Base-by-base conservation (phyloP, 495 filamentous ascomycete species). In the Staphylotrichum tortipilum region DNA sequence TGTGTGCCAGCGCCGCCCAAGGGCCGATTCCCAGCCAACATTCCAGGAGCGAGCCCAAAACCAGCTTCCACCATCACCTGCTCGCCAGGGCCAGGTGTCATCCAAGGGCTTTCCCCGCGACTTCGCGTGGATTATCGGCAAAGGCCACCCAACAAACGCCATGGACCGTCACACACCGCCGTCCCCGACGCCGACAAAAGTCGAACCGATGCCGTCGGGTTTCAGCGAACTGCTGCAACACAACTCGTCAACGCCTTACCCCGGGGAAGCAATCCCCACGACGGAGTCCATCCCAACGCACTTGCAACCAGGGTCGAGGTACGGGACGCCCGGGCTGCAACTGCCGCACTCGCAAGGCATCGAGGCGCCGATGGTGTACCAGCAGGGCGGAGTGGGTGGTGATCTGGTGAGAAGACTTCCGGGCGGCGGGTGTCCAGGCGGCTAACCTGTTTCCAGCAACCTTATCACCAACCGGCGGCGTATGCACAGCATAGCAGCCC, bases 161-260 rank as follows among this genome's bases (percentile, higher is more conserved):
- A 64, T 64, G 71, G 66, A 68, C 52, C 66, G 54, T 47, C 55
- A 54, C 30, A 60, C 64, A 17, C 60, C 74, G 26, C 64, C 54
- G 19, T 76, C 73, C 9, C 72, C 74, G 47, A 63, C 62, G 14
- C 67, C 62, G 12, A 68, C 69, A 22, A 65, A 60, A 44, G 44
- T 62, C 31, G 73, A 74, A 8, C 18, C 38, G 18, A 56, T 70
- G 38, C 62, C 76, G n/a, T 61, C 68, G 15, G 66, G 69, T 58
- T 68, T 70, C 44, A 61, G 73, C 35, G 69, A 76, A 33, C 64
- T 78, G 30, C 49, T 75, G 31, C 70, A 74, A 53, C 74, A 78
- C 50, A 80, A 74, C 56, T 56, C 72, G n/a, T 47, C 58, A 21
- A 48, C 57, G 26, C 52, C 64, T 12, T 53, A 63, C 11, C 62